Evolutionary conservation across 805 yeast species (phyloP).

Genomic region (Priceomyces haplophilus): DNA sequence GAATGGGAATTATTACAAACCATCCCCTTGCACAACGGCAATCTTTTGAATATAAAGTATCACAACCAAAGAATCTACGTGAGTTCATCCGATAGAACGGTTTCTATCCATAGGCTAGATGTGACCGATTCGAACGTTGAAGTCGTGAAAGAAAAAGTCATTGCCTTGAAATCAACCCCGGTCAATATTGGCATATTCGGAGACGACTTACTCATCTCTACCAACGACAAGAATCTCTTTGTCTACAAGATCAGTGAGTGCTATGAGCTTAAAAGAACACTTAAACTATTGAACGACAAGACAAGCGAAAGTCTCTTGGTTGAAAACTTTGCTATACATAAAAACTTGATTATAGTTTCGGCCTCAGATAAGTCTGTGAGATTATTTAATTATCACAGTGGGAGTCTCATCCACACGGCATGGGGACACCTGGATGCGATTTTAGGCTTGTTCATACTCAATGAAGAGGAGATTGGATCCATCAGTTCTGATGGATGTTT

Average conservation of each 20-base stretch:
- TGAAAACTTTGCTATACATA: conserved; percentile 39
- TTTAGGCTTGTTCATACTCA: conserved; percentile 33
- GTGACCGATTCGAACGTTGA: conserved; percentile 15
- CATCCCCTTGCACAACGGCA: conserved; percentile 56
- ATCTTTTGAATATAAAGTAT: conserved; percentile 38
- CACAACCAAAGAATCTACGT: conserved; percentile 38
- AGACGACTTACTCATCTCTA: conserved; percentile 47
- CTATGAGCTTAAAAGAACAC: conserved; percentile 32
- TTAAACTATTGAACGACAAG: conserved; percentile 41
- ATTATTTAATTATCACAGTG: conserved; percentile 43
- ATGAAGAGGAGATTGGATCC: conserved; percentile 32
- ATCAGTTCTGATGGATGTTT: conserved; percentile 55
- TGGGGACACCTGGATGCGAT: conserved; percentile 57
- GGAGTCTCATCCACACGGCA: conserved; percentile 45
- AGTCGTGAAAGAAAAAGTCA: conserved; percentile 41
- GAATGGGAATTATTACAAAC: conserved; percentile 59
- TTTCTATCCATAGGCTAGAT: conserved; percentile 49
- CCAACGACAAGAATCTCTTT: conserved; percentile 48
- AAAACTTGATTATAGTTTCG: conserved; percentile 37
- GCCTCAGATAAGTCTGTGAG: conserved; percentile 59
- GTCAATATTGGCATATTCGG: conserved; percentile 33
- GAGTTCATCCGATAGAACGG: conserved; percentile 60
- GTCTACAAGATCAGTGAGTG: conserved; percentile 34
- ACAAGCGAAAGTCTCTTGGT: conserved; percentile 41
- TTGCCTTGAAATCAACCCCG: conserved; percentile 53